Conservation (phyloP, 2,329 filamentous ascomycete species). For the Neofusicoccum parvum region DNA sequence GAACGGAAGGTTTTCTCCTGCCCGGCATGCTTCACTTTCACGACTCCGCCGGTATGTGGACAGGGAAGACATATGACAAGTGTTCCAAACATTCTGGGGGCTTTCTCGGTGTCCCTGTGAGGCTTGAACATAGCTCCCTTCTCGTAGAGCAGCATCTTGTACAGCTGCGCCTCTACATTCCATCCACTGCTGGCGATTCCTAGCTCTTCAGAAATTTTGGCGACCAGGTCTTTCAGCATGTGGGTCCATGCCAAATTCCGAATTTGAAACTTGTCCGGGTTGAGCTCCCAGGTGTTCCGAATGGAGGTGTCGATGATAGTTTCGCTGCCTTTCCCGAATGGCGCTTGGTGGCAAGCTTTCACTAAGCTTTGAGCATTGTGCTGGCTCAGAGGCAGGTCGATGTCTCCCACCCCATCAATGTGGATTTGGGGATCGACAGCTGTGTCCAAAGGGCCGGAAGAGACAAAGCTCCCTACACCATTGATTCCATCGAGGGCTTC, state of each 20-base stretch:
- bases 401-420: neutral
- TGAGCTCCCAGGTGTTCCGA: conserved; percentile 36
- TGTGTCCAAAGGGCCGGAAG: neutral
- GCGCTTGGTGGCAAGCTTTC: conserved; percentile 27
- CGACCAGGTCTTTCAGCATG: conserved; percentile 25
- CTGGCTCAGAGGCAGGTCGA: neutral
- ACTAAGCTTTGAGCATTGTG: conserved; percentile 24
- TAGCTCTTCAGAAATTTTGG: conserved; percentile 23
- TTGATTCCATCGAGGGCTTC: neutral
- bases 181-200: conserved; percentile 9
- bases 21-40: conserved; percentile 45
- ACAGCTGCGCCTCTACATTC: conserved; percentile 27
- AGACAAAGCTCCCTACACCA: neutral
- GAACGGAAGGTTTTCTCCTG: conserved; percentile 26
- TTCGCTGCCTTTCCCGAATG: conserved; percentile 34
- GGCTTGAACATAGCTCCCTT: conserved; percentile 48
- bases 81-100: conserved; percentile 54
- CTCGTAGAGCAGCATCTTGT: conserved; percentile 45
- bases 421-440: neutral
- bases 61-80: conserved; percentile 54
- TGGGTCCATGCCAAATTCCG: conserved; percentile 28
- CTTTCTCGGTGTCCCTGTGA: conserved; percentile 52
- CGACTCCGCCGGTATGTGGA: conserved; percentile 50
- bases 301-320: conserved; percentile 35
- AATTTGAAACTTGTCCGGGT: conserved; percentile 28